phyloP scores from a whole-genome alignment of 352 stramenopile species.

The Globisporangium viniferum region DNA sequence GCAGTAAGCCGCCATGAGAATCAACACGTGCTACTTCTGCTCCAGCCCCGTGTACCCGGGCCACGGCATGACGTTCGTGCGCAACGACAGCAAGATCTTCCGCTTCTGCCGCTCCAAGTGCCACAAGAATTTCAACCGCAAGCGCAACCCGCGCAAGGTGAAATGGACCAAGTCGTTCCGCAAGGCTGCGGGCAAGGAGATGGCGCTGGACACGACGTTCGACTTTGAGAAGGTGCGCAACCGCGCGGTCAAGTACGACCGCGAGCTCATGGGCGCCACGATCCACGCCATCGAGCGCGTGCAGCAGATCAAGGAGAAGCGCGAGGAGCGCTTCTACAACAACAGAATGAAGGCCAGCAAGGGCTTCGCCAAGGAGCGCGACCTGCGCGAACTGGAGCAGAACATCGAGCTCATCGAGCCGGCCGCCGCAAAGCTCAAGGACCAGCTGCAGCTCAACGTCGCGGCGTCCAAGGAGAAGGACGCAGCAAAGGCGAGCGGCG shows the following conservation, averaged over 20 bases:
- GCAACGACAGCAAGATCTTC: slow-evolving; percentile 99
- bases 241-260: slow-evolving; percentile 99
- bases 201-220: slow-evolving; percentile 99
- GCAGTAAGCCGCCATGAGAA: slow-evolving; percentile 82
- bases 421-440: slow-evolving; percentile 64
- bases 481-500: slow-evolving; percentile 40
- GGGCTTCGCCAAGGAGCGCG: slow-evolving; percentile 71
- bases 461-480: slow-evolving; percentile 61
- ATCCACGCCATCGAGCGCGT: slow-evolving; percentile 98
- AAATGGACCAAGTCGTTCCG: slow-evolving; percentile 99
- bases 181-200: slow-evolving; percentile 98
- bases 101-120: slow-evolving; percentile 99
- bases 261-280: slow-evolving; percentile 98
- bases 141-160: slow-evolving; percentile 99
- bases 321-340: slow-evolving; percentile 97
- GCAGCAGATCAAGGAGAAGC: slow-evolving; percentile 95
- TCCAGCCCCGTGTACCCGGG: slow-evolving; percentile 98
- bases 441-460: slow-evolving; percentile 73
- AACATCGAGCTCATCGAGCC: slow-evolving; percentile 87
- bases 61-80: slow-evolving; percentile 98
- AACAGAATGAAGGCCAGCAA: slow-evolving; percentile 94
- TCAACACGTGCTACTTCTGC: slow-evolving; percentile 99
- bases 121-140: slow-evolving; percentile 99
- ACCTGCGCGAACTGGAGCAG: slow-evolving; percentile 80
- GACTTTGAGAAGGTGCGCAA: slow-evolving; percentile 99